Conservation (phyloP, 2,329 filamentous ascomycete species). For the Pseudocercospora musae region DNA sequence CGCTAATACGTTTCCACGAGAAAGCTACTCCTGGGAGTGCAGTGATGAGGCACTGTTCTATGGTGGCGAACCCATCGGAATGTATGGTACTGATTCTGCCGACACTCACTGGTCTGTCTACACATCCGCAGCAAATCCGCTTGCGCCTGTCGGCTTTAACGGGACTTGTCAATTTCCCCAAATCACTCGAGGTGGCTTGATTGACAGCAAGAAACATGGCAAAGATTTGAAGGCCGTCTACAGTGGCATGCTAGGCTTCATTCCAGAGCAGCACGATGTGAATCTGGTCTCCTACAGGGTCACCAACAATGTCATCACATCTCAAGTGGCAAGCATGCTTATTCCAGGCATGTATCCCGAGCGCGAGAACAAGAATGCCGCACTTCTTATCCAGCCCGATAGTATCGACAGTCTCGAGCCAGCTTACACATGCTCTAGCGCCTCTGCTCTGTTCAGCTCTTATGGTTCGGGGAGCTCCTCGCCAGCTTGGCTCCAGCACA, state of each 20-base stretch:
- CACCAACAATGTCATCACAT: conserved; percentile 79
- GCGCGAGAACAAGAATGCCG: conserved; percentile 27
- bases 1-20: conserved; percentile 70
- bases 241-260: conserved; percentile 63
- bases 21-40: conserved; percentile 71
- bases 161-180: conserved; percentile 79
- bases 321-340: conserved; percentile 73
- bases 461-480: conserved; percentile 47
- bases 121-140: conserved; percentile 63
- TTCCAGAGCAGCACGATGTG: conserved; percentile 52
- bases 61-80: conserved; percentile 58
- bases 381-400: conserved; percentile 49
- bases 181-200: conserved; percentile 67
- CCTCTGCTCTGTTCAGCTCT: conserved; percentile 43
- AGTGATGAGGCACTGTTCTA: conserved; percentile 67
- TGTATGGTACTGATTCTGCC: conserved; percentile 48
- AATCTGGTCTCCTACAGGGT: conserved; percentile 63
- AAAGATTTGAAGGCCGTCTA: conserved; percentile 76
- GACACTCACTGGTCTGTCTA: conserved; percentile 65
- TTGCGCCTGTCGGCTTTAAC: conserved; percentile 62
- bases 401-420: conserved; percentile 72
- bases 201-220: conserved; percentile 73
- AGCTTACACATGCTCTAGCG: conserved; percentile 61
- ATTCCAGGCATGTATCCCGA: conserved; percentile 65
- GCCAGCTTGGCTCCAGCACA: conserved; percentile 61